A percentile compares a stretch with the other conserved stretches of the same genome.
Conservation (phyloP, 306 rosid genomes). For the Leucaena leucocephala region DNA sequence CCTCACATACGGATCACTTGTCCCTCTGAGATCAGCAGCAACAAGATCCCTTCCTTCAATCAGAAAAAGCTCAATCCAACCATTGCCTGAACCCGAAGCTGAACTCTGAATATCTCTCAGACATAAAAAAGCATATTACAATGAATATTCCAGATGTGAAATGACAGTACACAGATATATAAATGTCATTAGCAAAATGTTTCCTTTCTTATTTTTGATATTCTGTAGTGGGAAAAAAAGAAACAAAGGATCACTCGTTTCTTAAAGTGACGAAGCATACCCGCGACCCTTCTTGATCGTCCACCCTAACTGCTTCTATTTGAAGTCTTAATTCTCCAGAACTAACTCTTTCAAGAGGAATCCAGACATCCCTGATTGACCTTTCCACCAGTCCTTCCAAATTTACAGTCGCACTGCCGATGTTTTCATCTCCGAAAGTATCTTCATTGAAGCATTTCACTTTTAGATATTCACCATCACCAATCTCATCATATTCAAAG, state of each 20-base stretch:
- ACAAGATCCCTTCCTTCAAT: conserved; percentile 87
- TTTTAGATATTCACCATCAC: conserved; percentile 81
- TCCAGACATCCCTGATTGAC: conserved; percentile 78
- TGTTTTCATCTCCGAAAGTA: conserved; percentile 73
- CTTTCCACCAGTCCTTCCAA: conserved; percentile 88
- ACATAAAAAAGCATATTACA: conserved; percentile 25
- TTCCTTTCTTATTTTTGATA: neutral
- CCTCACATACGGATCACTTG: conserved; percentile 96
- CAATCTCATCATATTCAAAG: conserved; percentile 85
- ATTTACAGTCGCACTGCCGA: conserved; percentile 91
- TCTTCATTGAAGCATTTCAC: conserved; percentile 74
- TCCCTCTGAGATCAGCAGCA: conserved; percentile 98
- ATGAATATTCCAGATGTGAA: conserved; percentile 18
- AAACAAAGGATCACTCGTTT: conserved; percentile 28
- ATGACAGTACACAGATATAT: conserved; percentile 6
- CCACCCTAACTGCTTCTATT: conserved; percentile 73
- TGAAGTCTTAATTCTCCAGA: conserved; percentile 92
- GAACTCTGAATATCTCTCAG: conserved; percentile 58
- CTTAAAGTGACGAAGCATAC: conserved; percentile 49
- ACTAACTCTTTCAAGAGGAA: conserved; percentile 89
- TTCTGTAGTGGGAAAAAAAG: conserved; percentile 1
- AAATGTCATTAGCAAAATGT: neutral
- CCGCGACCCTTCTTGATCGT: conserved; percentile 76
- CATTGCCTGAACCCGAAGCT: conserved; percentile 44
- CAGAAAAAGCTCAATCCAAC: conserved; percentile 89